phyloP scores from a whole-genome alignment of 2,329 filamentous ascomycete species.

The Corinectria fuckeliana region DNA sequence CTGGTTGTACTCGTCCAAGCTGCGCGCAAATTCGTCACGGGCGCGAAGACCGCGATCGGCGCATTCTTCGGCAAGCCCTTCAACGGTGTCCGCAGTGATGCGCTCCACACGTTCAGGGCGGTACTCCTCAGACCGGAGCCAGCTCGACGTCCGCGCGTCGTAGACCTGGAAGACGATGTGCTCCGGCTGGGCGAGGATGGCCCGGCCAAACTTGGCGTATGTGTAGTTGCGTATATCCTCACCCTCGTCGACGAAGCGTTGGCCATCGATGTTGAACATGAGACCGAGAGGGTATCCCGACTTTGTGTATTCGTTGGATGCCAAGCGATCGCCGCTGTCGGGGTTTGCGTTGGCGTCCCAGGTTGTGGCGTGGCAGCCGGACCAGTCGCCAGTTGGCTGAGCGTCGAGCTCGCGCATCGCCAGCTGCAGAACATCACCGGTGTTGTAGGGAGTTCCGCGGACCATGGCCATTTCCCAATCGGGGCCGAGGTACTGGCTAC shows the following conservation, averaged over 20 bases:
- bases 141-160: slow-evolving; percentile 60
- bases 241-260: slow-evolving; percentile 72
- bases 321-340: slow-evolving; percentile 60
- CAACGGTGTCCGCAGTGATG: slow-evolving; percentile 56
- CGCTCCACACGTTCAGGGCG: slow-evolving; percentile 61
- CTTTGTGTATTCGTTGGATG: slow-evolving; percentile 73
- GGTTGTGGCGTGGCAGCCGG: slow-evolving; percentile 68
- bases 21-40: slow-evolving; percentile 55
- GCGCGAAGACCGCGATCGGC: slow-evolving; percentile 53
- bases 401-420: slow-evolving; percentile 59
- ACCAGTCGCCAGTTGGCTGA: slow-evolving; percentile 63
- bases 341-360: slow-evolving; percentile 69
- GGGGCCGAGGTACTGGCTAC: slow-evolving; percentile 58
- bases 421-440: slow-evolving; percentile 62
- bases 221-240: slow-evolving; percentile 71
- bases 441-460: slow-evolving; percentile 65
- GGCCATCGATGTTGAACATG: slow-evolving; percentile 65
- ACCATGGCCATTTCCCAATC: slow-evolving; percentile 34
- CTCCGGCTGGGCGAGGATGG: slow-evolving; percentile 65
- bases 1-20: slow-evolving; percentile 62
- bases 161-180: slow-evolving; percentile 69
- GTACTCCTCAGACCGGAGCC: slow-evolving; percentile 69
- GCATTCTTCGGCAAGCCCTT: slow-evolving; percentile 62
- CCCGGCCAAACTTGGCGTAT: slow-evolving; percentile 69
- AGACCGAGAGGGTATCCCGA: slow-evolving; percentile 71